Evolutionary conservation across 192 early-diverging fungal species (phyloP), one percentile per base, ranked within the genome.

Genomic region (Backusella sp.): DNA sequence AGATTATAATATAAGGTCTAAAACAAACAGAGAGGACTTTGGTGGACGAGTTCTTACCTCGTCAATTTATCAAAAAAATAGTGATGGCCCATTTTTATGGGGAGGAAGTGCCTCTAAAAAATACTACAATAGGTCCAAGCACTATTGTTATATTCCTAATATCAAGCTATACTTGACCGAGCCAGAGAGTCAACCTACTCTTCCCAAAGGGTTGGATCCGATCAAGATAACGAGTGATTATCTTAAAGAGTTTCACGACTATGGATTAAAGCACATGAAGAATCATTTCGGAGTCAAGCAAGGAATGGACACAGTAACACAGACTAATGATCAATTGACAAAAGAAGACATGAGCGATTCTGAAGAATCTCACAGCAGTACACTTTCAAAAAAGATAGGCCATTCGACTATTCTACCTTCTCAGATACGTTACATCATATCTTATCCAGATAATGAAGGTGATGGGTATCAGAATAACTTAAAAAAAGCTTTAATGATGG

Each of bases 1-100:
- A 62, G 14, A 0, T 62, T 62, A 28, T 28, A 62, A 62, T 62
- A 14, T 62, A 62, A 62, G 56, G 56, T 62, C 56, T 14, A 62
- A 62, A 28, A 62, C 56, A 28, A 62, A 62, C 26, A 62, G 56
- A 62, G 56, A 62, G 23, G 56, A 62, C n/a, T 62, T 62, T 62
- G 56, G 56, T 21, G 56, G 56, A 62, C 56, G 56, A 62, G 56
- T 62, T 28, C 56, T 62, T 62, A 62, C 56, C 26, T 62, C 56
- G 8, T 62, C 56, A 26, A 62, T 62, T 26, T 62, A 62, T 11
- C 56, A 12, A 62, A 62, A 62, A 62, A 62, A 62, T 28, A 62
- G 56, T 12, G 56, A 62, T 14, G 56, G 56, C 2, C 56, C 56
- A 62, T 62, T 62, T 28, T 62, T 62, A 14, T 62, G 56, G 56